Evolutionary conservation across 2,329 filamentous ascomycete genomes (phyloP).

Genomic region (Colletotrichum eleusines): DNA sequence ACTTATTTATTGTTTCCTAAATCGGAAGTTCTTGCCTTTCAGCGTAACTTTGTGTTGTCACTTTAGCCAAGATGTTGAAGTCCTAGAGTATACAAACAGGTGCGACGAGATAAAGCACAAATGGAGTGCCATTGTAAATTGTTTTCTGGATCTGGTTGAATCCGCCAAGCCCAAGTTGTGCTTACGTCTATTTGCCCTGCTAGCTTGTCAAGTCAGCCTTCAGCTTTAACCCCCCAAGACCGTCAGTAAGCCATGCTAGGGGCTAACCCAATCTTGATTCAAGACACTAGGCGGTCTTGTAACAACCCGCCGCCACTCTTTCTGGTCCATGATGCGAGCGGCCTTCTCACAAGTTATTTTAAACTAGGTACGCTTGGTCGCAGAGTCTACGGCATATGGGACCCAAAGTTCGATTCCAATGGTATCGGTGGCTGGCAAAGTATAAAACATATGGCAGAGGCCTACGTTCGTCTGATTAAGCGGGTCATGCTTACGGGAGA

Average conservation of each 20-base stretch:
- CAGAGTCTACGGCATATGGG: slow-evolving; percentile 30
- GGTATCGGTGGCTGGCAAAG: slow-evolving; percentile 37
- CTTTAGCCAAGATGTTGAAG: too few relatives aligned
- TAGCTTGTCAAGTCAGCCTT: too few relatives aligned
- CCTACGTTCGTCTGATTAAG: slow-evolving; percentile 35
- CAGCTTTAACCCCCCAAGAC: too few relatives aligned
- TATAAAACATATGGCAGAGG: slow-evolving; percentile 25
- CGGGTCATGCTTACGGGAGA: slow-evolving; percentile 34
- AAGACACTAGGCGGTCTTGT: slow-evolving; percentile 26
- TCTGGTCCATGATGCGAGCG: slow-evolving; percentile 33
- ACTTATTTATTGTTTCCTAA: too few relatives aligned
- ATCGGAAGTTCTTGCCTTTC: too few relatives aligned
- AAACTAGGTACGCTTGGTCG: slow-evolving; percentile 26
- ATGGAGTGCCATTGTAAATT: too few relatives aligned
- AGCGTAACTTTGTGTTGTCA: too few relatives aligned
- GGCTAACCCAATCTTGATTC: slow-evolving; percentile 30
- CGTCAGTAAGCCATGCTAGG: slow-evolving; percentile 25
- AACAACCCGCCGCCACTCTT: slow-evolving; percentile 23
- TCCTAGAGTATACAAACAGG: too few relatives aligned
- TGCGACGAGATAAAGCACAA: too few relatives aligned
- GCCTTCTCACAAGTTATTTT: slow-evolving; percentile 33
- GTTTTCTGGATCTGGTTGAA: too few relatives aligned
- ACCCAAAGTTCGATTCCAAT: slow-evolving; percentile 33
- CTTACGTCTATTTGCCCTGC: too few relatives aligned
- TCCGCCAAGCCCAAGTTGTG: too few relatives aligned